phyloP scores from a whole-genome alignment of 164 flowering plant species.

The Buxus sempervirens region DNA sequence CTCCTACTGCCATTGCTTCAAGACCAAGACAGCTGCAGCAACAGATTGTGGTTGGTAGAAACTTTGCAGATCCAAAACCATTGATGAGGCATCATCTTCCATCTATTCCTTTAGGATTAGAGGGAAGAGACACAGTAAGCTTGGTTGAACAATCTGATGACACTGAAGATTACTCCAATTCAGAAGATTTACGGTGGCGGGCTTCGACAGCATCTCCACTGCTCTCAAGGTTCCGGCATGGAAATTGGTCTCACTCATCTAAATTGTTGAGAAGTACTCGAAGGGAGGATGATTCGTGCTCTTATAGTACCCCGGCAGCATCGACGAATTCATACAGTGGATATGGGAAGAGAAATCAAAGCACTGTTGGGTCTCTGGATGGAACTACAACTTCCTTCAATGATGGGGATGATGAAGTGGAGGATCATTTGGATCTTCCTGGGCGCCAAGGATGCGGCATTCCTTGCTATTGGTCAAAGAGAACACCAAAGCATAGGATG shows the following conservation, averaged over 20 bases:
- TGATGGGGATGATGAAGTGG: slow-evolving; percentile 59
- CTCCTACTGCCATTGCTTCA: background rate
- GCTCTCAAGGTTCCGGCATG: slow-evolving; percentile 37
- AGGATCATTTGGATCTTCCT: slow-evolving; percentile 65
- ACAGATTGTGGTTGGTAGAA: slow-evolving; percentile 18
- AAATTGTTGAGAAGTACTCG: slow-evolving; percentile 40
- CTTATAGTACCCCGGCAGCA: slow-evolving; percentile 77
- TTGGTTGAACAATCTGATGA: slow-evolving; percentile 70
- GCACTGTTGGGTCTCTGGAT: slow-evolving; percentile 77
- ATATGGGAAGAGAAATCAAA: slow-evolving; percentile 47
- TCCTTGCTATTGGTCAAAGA: slow-evolving; percentile 88
- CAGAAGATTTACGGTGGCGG: slow-evolving; percentile 49
- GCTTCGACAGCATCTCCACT: slow-evolving; percentile 49
- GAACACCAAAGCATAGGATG: slow-evolving; percentile 53
- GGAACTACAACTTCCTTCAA: slow-evolving; percentile 59
- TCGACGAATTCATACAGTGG: slow-evolving; percentile 72
- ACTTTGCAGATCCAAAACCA: slow-evolving; percentile 16
- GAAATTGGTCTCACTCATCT: slow-evolving; percentile 42
- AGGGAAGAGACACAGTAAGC: slow-evolving; percentile 30
- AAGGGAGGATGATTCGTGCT: slow-evolving; percentile 63
- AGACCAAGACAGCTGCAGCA: slow-evolving; percentile 24
- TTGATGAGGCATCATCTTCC: slow-evolving; percentile 28
- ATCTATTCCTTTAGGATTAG: slow-evolving; percentile 20
- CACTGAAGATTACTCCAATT: slow-evolving; percentile 50
- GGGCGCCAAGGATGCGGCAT: slow-evolving; percentile 88